Conservation (phyloP, 2,329 filamentous ascomycete genomes). For the Diaporthe sp. region DNA sequence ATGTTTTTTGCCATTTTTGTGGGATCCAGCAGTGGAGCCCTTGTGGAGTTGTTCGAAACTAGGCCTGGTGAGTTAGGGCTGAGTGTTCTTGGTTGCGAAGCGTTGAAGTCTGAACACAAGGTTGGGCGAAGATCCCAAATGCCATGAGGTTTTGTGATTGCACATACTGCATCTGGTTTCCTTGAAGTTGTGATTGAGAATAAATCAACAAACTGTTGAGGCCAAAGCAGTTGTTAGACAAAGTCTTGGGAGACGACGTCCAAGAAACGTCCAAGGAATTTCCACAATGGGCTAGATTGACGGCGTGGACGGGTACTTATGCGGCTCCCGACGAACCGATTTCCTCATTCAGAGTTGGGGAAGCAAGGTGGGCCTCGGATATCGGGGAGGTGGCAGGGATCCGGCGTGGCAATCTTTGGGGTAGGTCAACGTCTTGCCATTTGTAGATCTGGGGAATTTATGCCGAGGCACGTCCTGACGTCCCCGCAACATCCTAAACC, state of each 20-base stretch:
- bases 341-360: constrained; percentile 1
- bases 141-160: neutral
- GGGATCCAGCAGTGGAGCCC: neutral
- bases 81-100: neutral
- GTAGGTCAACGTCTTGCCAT: neutral
- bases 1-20: constrained; percentile 6
- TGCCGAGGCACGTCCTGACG: constrained; percentile 1
- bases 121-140: neutral
- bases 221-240: neutral
- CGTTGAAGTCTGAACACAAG: neutral
- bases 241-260: neutral
- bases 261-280: neutral
- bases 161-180: neutral
- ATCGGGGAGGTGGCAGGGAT: neutral
- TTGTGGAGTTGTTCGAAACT: neutral
- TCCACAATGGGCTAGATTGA: neutral
- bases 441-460: constrained; percentile 9
- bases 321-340: constrained; percentile 22
- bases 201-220: neutral
- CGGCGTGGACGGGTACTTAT: neutral
- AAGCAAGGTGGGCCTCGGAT: constrained; percentile 3
- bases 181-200: neutral
- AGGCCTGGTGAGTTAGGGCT: neutral
- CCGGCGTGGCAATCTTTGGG: neutral
- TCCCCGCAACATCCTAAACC: constrained; percentile 20